phyloP scores from a whole-genome alignment of 1,284 basidiomycete species.

The Moesziomyces parantarcticus region DNA sequence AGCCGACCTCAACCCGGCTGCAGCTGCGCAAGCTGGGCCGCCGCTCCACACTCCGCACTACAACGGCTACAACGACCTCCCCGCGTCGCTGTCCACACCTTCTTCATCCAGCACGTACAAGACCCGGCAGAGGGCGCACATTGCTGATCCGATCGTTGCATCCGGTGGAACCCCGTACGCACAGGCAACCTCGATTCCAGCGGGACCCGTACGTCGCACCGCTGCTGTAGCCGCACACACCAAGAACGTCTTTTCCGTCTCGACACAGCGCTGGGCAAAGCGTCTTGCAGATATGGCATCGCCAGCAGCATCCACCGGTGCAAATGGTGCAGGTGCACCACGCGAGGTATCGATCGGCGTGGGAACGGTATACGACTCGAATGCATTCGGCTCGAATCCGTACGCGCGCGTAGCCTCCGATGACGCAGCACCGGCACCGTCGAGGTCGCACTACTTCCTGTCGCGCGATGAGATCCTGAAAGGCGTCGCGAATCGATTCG shows the following conservation, averaged over 20 bases:
- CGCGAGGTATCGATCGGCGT: constrained; percentile 35
- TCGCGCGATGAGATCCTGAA: constrained; percentile 63
- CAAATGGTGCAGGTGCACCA: constrained; percentile 4
- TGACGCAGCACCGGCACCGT: constrained; percentile 14
- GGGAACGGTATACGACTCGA: constrained; percentile 34
- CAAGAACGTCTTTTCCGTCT: constrained; percentile 50
- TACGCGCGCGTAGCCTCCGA: constrained; percentile 21
- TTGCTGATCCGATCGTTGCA: constrained; percentile 38
- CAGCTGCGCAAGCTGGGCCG: constrained; percentile 41
- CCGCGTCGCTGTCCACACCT: constrained; percentile 2
- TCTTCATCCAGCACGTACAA: neutral
- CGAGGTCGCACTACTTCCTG: constrained; percentile 58
- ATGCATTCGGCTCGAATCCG: constrained; percentile 18
- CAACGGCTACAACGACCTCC: constrained; percentile 36
- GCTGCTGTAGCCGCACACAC: constrained; percentile 25
- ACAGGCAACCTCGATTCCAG: constrained; percentile 16
- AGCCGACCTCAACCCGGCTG: constrained; percentile 31
- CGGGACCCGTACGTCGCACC: constrained; percentile 32
- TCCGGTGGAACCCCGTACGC: constrained; percentile 22
- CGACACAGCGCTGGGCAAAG: constrained; percentile 45
- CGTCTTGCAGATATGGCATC: constrained; percentile 33
- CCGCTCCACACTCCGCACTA: constrained; percentile 12
- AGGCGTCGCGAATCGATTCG: constrained; percentile 66
- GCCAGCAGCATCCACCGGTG: constrained; percentile 11
- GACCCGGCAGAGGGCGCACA: constrained; percentile 29